These are phyloP conservation scores for Biscogniauxia sp. DNA, from an alignment of 2,329 filamentous ascomycete species.

Conservation along the genomic window DNA sequence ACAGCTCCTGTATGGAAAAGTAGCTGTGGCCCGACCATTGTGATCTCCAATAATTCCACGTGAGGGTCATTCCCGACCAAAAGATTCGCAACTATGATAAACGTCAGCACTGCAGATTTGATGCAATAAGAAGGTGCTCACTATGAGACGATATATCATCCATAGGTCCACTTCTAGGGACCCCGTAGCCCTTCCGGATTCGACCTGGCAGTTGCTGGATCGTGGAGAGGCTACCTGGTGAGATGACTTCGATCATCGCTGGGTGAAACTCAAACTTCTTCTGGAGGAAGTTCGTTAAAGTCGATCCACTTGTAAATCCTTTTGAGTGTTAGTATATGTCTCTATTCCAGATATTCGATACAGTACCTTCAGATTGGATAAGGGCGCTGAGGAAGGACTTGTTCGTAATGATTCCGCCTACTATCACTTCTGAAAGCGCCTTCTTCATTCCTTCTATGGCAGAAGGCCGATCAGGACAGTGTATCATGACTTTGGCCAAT, in stretches of 20 bases:
- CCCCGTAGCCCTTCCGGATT: constrained; percentile 32
- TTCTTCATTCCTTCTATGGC: too few species aligned
- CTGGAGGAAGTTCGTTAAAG: constrained; percentile 19
- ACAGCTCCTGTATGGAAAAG: constrained; percentile 33
- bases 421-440: too few species aligned
- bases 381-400: constrained; percentile 7
- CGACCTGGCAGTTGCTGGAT: constrained; percentile 42
- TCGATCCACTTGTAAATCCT: not conserved
- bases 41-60: constrained; percentile 36
- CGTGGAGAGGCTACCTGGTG: constrained; percentile 35
- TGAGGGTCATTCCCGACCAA: constrained; percentile 33
- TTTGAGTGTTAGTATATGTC: too few species aligned
- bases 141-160: constrained; percentile 32
- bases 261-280: constrained; percentile 15
- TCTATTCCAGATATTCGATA: too few species aligned
- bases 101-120: too few species aligned
- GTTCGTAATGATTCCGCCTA: not conserved
- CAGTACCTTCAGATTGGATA: not conserved
- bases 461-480: not conserved
- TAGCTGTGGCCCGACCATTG: constrained; percentile 33
- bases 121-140: not conserved
- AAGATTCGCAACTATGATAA: constrained; percentile 34
- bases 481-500: not conserved
- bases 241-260: constrained; percentile 34
- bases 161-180: constrained; percentile 42